A percentile compares a stretch with the other conserved stretches of the same genome.
Evolutionary conservation across 2,329 filamentous ascomycete species (phyloP).

Genomic region (Phaeosphaeriaceae sp.): DNA sequence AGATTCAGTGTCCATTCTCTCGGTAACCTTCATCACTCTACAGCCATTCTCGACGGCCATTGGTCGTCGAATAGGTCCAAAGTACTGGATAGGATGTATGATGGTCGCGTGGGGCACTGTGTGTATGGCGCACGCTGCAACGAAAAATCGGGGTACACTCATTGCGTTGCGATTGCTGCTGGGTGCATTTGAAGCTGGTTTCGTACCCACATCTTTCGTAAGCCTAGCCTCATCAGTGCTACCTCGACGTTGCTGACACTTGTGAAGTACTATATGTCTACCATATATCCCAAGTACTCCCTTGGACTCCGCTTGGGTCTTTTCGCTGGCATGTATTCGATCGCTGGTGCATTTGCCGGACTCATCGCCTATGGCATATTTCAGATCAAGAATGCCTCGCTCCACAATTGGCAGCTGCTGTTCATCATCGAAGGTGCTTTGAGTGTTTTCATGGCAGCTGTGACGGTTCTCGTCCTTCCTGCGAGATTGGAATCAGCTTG

Average conservation of each 20-base stretch:
- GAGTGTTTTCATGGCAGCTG: background rate
- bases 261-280: background rate
- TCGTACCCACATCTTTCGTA: background rate
- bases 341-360: background rate
- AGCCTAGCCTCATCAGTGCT: background rate
- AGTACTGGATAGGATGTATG: constrained; percentile 1
- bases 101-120: background rate
- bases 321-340: background rate
- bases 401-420: background rate
- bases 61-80: background rate
- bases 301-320: background rate
- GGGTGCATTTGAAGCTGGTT: background rate
- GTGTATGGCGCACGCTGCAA: constrained; percentile 1
- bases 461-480: background rate
- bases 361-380: background rate
- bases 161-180: background rate
- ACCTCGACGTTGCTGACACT: background rate
- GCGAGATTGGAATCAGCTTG: background rate
- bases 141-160: background rate
- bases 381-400: background rate
- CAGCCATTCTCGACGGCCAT: background rate
- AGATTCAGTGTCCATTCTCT: background rate
- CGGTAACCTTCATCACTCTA: background rate
- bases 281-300: background rate
- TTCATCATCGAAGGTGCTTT: constrained; percentile 2